phyloP scores from a whole-genome alignment of 805 yeast genomes.

The Zygosaccharomyces kombuchaensis region DNA sequence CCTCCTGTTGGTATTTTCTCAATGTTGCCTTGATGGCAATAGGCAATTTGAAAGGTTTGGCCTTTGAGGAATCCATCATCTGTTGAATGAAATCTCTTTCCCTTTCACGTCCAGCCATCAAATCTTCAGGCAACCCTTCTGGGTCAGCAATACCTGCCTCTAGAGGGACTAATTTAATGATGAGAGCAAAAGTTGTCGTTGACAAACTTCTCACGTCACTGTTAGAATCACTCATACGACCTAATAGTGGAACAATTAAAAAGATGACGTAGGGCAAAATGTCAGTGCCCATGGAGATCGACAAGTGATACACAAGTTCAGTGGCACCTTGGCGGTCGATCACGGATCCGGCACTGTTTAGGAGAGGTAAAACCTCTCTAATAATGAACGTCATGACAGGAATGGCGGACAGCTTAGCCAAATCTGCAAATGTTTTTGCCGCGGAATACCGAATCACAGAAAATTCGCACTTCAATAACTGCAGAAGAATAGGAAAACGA shows the following conservation, averaged over 20 bases:
- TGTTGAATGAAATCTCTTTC: constrained; percentile 94
- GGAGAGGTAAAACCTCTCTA: constrained; percentile 70
- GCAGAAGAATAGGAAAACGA: constrained; percentile 48
- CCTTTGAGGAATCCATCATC: constrained; percentile 95
- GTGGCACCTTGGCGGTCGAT: constrained; percentile 88
- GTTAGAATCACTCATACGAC: constrained; percentile 96
- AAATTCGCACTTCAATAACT: constrained; percentile 58
- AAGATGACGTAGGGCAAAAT: constrained; percentile 93
- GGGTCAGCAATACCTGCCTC: constrained; percentile 98
- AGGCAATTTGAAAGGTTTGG: constrained; percentile 82
- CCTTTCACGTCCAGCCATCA: constrained; percentile 82
- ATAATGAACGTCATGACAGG: constrained; percentile 74
- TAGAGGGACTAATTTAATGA: constrained; percentile 89
- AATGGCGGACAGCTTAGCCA: constrained; percentile 66
- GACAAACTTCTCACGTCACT: constrained; percentile 84
- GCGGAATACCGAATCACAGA: constrained; percentile 87
- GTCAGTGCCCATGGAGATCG: constrained; percentile 78
- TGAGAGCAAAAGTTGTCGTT: constrained; percentile 93
- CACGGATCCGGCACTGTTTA: constrained; percentile 67
- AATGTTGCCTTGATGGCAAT: constrained; percentile 88
- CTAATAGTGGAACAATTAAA: constrained; percentile 91
- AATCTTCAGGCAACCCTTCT: constrained; percentile 76
- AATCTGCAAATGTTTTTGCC: constrained; percentile 80
- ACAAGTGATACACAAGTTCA: constrained; percentile 83
- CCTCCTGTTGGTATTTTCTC: constrained; percentile 95